These are phyloP conservation scores for Phytophthora hybrid DNA, from an alignment of 352 stramenopile genomes.

Conservation along the genomic window DNA sequence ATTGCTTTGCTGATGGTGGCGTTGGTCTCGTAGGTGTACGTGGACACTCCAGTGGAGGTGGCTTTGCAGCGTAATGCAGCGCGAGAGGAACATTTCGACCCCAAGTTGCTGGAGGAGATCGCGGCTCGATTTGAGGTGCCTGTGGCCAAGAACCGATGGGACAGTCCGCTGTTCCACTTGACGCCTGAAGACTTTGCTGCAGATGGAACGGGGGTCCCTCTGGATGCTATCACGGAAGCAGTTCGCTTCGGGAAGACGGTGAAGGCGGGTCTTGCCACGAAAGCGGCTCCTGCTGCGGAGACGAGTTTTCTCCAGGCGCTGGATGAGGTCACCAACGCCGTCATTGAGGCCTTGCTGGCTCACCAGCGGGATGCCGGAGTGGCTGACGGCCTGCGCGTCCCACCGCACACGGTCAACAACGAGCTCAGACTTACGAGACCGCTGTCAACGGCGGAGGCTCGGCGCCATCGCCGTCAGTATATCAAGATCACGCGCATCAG, in stretches of 20 bases:
- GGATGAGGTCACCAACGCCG: slow-evolving; percentile 58
- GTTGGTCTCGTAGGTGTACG: slow-evolving; percentile 51
- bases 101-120: slow-evolving; percentile 84
- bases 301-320: slow-evolving; percentile 81
- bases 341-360: slow-evolving; percentile 68
- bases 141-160: slow-evolving; percentile 94
- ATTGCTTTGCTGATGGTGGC: background rate
- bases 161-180: slow-evolving; percentile 88
- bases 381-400: slow-evolving; percentile 56
- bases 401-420: slow-evolving; percentile 39
- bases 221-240: slow-evolving; percentile 65
- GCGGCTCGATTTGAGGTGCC: slow-evolving; percentile 91
- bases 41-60: slow-evolving; percentile 72
- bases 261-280: slow-evolving; percentile 76
- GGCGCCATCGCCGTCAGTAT: slow-evolving; percentile 83
- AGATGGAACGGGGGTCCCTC: slow-evolving; percentile 44
- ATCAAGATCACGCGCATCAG: slow-evolving; percentile 80
- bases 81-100: slow-evolving; percentile 48
- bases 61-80: slow-evolving; percentile 65
- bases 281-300: slow-evolving; percentile 61
- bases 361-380: slow-evolving; percentile 74
- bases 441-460: slow-evolving; percentile 64
- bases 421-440: slow-evolving; percentile 56
- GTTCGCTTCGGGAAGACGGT: slow-evolving; percentile 70
- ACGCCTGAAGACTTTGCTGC: slow-evolving; percentile 52